Evolutionary conservation across 1,139 yeast genomes (phyloP), one percentile per base, ranked within the genome.

Genomic region (Saccharomyces hybrid): DNA sequence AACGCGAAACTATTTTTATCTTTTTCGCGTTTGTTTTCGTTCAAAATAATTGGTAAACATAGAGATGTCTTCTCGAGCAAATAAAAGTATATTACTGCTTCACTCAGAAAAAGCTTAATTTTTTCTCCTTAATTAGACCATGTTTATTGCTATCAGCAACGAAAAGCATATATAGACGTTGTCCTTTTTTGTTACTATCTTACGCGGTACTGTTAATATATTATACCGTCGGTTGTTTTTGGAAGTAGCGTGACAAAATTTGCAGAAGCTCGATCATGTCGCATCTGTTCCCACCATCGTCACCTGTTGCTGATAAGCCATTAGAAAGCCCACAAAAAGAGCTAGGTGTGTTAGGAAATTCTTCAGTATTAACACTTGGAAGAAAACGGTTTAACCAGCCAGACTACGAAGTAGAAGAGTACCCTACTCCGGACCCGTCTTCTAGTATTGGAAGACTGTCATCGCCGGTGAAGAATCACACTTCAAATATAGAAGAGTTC

Each of bases 351-450:
- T 4, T 38, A 7, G n/a, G 5, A 5, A 38, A 16, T 1, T 16
- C 44, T 8, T 38, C 25, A 9, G 25, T 38, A 16, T 16, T 38
- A 38, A 38, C 44, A 14, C 46, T 41, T 25, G 51, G 32, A 41
- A 31, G 56, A 16, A 23, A 27, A 20, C 51, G 38, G n/a, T 32
- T 25, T 6, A 46, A 28, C 5, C 47, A 46, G 3, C 23, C 23
- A 20, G 23, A 20, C 23, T 20, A 2, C 20, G 53, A 48, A 16
- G 51, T 31, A 9, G 62, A 50, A 16, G 59, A 57, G 9, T 66
- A 63, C 49, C 83, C 83, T 11, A 79, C 84, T 0, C 84, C 84
- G 5, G 75, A 78, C 58, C 83, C 84, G 0, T 80, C 84, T 0
- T 80, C 84, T 2, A 73, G 80, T 26, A 61, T 72, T 30, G 82